phyloP scores from a whole-genome alignment of 176 grass and related monocot species.

The Eragrostis nindensis region DNA sequence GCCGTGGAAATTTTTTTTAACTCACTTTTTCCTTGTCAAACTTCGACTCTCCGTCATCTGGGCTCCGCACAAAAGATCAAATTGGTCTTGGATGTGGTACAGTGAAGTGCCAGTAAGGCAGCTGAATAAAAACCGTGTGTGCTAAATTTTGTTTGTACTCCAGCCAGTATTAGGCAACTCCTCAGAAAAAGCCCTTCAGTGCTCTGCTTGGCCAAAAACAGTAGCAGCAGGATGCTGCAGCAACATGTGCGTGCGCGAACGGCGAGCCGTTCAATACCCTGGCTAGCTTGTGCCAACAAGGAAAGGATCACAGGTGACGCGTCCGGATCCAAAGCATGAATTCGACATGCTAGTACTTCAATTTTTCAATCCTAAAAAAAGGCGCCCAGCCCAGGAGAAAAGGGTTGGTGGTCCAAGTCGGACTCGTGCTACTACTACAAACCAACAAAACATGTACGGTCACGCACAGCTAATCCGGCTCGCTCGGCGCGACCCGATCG shows the following conservation, averaged over 20 bases:
- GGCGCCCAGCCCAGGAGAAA: neutral
- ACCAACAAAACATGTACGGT: neutral
- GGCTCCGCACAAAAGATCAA: neutral
- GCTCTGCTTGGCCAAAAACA: neutral
- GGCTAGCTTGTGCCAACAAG: neutral
- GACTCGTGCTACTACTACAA: neutral
- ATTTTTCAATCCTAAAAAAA: neutral
- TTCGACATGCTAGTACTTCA: neutral
- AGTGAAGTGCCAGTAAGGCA: neutral
- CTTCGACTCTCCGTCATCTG: constrained; percentile 22
- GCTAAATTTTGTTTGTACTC: neutral
- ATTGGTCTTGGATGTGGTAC: neutral
- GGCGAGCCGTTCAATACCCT: neutral
- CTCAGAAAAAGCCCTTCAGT: neutral
- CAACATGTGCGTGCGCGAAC: neutral
- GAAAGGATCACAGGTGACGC: neutral
- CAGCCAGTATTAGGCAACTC: neutral
- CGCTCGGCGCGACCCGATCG: no score
- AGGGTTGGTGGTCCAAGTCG: neutral
- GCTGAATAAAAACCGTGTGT: neutral
- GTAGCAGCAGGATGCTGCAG: neutral
- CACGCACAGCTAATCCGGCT: neutral
- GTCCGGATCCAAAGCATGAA: neutral
- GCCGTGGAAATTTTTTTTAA: neutral
- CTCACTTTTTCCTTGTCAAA: constrained; percentile 24